phyloP scores from a whole-genome alignment of 371 early-diverging fungal species.

The Actinomucor elegans region DNA sequence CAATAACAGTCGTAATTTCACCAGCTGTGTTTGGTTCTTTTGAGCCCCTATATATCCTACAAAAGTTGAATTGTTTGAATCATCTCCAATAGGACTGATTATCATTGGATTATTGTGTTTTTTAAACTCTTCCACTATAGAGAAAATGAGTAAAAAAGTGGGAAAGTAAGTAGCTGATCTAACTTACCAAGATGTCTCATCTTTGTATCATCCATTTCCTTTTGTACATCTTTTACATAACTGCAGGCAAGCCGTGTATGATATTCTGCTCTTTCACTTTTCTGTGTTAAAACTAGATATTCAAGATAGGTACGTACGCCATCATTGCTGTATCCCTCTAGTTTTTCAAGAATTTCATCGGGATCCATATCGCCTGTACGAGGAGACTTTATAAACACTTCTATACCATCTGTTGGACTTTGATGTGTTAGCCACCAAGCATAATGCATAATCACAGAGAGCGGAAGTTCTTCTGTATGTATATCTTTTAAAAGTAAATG shows the following conservation, averaged over 20 bases:
- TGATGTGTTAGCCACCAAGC: conserved; percentile 61
- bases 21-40: conserved; percentile 14
- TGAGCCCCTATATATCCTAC: conserved; percentile 29
- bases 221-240: conserved; percentile 50
- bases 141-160: too few relatives aligned
- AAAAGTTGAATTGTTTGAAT: conserved; percentile 24
- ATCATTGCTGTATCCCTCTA: conserved; percentile 42
- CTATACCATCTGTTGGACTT: conserved; percentile 48
- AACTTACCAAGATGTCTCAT: conserved; percentile 30
- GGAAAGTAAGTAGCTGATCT: too few relatives aligned
- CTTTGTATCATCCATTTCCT: conserved; percentile 16
- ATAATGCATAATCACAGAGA: conserved; percentile 52
- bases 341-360: conserved; percentile 44
- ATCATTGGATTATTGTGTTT: not conserved
- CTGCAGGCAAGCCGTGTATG: conserved; percentile 56
- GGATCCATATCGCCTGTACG: conserved; percentile 56
- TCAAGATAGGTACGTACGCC: conserved; percentile 56
- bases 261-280: conserved; percentile 46
- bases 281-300: conserved; percentile 51
- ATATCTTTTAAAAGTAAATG: conserved; percentile 36
- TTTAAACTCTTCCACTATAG: conserved; percentile 26
- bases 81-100: not conserved
- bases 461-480: conserved; percentile 30
- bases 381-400: conserved; percentile 50
- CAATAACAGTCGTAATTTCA: conserved; percentile 32